Conservation (phyloP, 2,329 filamentous ascomycete genomes). For the Phyllosticta capitalensis region DNA sequence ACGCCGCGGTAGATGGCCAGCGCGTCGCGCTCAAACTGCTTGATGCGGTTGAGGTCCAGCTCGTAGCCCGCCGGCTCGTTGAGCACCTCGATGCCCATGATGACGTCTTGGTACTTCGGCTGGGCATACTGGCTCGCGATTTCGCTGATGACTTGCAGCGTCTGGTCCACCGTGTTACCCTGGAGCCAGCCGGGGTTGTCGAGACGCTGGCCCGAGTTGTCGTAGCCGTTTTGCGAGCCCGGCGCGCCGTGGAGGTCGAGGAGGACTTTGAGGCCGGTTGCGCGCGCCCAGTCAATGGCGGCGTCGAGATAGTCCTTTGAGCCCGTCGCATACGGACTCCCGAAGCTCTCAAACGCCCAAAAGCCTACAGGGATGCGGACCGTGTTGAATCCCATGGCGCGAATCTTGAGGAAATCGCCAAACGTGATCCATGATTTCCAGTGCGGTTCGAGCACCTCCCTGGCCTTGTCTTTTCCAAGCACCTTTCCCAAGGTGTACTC, state of each 20-base stretch:
- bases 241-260: conserved; percentile 48
- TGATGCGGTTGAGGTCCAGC: conserved; percentile 36
- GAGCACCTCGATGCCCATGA: conserved; percentile 48
- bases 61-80: conserved; percentile 47
- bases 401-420: conserved; percentile 48
- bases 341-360: conserved; percentile 47
- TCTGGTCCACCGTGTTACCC: conserved; percentile 40
- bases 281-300: conserved; percentile 48
- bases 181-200: conserved; percentile 36
- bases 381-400: conserved; percentile 47
- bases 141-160: conserved; percentile 46
- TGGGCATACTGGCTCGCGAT: conserved; percentile 50
- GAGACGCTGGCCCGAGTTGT: conserved; percentile 49
- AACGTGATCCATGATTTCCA: conserved; percentile 44
- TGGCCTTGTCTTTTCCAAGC: conserved; percentile 37
- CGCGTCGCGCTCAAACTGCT: conserved; percentile 47
- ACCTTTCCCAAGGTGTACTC: conserved; percentile 44
- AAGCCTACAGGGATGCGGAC: conserved; percentile 51
- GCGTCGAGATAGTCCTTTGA: conserved; percentile 45
- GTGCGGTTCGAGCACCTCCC: conserved; percentile 34
- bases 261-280: conserved; percentile 45
- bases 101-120: conserved; percentile 45
- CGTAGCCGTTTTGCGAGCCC: conserved; percentile 51
- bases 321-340: conserved; percentile 42
- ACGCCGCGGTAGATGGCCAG: conserved; percentile 39